Percentiles rank a stretch among this genome's conserved stretches.
These are phyloP conservation scores for Sporothrix globosa DNA, from an alignment of 2,329 filamentous ascomycete species.

Conservation along the genomic window DNA sequence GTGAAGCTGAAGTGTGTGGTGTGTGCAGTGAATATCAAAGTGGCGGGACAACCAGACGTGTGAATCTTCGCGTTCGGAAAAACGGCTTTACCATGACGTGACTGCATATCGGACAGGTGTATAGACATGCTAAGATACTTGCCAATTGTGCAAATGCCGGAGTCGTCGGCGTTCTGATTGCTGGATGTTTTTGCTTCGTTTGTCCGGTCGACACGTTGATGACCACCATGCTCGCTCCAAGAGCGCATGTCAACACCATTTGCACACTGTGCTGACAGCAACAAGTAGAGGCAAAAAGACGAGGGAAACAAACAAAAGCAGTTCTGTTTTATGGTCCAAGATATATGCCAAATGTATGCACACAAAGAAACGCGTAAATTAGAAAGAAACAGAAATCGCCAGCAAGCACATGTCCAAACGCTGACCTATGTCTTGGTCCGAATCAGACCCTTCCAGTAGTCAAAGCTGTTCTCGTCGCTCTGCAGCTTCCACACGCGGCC, in stretches of 20 bases:
- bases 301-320: background rate
- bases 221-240: background rate
- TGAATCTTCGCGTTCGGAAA: background rate
- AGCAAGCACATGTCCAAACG: background rate
- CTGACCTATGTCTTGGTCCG: conserved; percentile 68
- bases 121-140: background rate
- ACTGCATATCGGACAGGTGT: background rate
- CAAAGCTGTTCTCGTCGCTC: conserved; percentile 97
- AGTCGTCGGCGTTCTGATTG: background rate
- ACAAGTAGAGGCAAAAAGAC: background rate
- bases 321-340: background rate
- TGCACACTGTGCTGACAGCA: background rate
- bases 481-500: conserved; percentile 82
- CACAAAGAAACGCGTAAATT: no score
- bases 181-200: background rate
- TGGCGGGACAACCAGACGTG: background rate
- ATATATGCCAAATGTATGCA: background rate
- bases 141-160: no score
- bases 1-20: background rate
- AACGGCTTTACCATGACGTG: background rate
- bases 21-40: background rate
- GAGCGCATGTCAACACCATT: background rate
- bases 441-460: conserved; percentile 89
- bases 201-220: background rate
- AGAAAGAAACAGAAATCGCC: background rate